Evolutionary conservation across 2,329 filamentous ascomycete genomes (phyloP), one percentile per base, ranked within the genome.

Genomic region (Alternaria rosae): DNA sequence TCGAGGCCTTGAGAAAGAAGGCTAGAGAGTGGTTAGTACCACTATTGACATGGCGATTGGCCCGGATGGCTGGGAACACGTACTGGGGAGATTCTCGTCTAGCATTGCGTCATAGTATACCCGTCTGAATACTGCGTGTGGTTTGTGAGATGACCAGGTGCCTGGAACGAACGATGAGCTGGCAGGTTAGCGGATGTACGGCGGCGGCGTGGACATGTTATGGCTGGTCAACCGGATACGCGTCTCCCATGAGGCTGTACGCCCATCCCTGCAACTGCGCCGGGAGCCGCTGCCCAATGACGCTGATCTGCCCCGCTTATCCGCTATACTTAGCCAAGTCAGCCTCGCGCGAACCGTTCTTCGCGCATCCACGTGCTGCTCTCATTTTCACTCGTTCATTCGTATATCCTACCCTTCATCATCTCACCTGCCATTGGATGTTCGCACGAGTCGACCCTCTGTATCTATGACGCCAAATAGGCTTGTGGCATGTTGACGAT

Each of bases 71-170:
- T 52, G 42, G 47, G 12, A 21, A 47, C 30, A 51, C 61, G 28
- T 65, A 87, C 85, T 93, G 58, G 94, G 94, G n/a, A 97, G 88
- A 79, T 94, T 97, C 79, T 96, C 92, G 88, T 97, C 93, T 73
- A 97, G 87, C 93, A 97, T 97, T 59, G 71, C 66, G 66, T 61
- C 72, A 76, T 74, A 23, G 47, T 61, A 58, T 32, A 45, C 43
- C 28, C 20, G 9, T 11, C 42, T 26, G 28, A 2, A 5, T 17
- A 17, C 13, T 21, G 30, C 32, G 32, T 56, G n/a, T 44, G 35
- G 20, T 38, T 41, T 25, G 44, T 21, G 61, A 56, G 54, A 45
- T 15, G 15, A 17, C 17, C 56, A 26, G 26, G 21, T 4, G 9
- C 8, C n/a, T 21, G 54, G n/a, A 26, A 44, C 35, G 15, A 44